Base-by-base conservation (phyloP, 2,329 filamentous ascomycete genomes). In the Camillea tinctor region DNA sequence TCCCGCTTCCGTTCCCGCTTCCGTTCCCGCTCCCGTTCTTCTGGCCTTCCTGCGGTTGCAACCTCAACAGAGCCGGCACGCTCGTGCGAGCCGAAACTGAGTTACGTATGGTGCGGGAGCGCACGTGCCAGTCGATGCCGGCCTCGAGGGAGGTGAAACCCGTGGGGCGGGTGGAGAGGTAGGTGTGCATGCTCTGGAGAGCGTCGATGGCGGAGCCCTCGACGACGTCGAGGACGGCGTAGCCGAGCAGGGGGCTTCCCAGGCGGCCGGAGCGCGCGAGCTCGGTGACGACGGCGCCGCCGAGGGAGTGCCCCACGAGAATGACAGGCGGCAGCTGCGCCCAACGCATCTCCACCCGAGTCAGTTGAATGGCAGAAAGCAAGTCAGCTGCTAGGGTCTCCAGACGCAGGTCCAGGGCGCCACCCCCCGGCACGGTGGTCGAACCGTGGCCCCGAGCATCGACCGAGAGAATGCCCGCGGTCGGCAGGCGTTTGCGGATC, bases 191-290 rank as follows among this genome's bases (percentile, higher is more conserved):
- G 75, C 90, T 93, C 74, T 93, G 88, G 56, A 99, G 81, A 2
- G 95, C 94, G 73, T 98, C 95, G 75, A 99, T 94, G 36, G 95
- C 95, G 0, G 92, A 96, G 11, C 95, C 91, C 76, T 99, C 95
- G 24, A 99, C 95, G 4, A 99, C 92, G 75, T 99, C 95, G 17
- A 99, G 81, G 7, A 98, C 93, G 3, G 88, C 91, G 75, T 94
- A 97, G 20, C 92, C 95, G 17, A 98, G 80, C 1, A 98, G 74
- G 23, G 87, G 83, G 44, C 77, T 74, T 1, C 89, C 91, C 40
- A 97, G 78, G 48, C 81, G 78, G 1, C 86, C 86, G 19, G 82
- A 82, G 70, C 84, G 87, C 13, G 93, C 93, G 58, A 96, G 81
- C 70, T 97, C 87, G 0, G 92, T 96, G 8, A 97, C 87, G 0